Conservation (phyloP, 129 eudicot genomes). For the Saussurea involucrata region DNA sequence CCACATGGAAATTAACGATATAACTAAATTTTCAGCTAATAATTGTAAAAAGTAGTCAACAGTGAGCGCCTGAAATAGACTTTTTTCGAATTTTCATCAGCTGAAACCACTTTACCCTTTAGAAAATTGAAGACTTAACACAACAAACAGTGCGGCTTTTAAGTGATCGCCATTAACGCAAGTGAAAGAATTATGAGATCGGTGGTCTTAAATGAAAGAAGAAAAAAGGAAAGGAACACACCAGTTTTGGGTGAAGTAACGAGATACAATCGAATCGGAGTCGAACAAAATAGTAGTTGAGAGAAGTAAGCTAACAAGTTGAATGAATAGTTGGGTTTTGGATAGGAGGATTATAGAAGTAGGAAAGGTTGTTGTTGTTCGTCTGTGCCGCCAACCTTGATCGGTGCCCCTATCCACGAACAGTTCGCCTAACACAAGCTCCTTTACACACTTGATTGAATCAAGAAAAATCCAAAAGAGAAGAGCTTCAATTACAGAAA, state of each 20-base stretch:
- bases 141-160: slow-evolving; percentile 23
- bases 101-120: neutral
- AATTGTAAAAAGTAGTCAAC: neutral
- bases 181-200: neutral
- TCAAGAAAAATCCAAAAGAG: neutral
- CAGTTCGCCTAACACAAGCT: slow-evolving; percentile 3
- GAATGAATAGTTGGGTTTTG: slow-evolving; percentile 3
- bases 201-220: slow-evolving; percentile 9
- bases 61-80: slow-evolving; percentile 14
- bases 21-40: slow-evolving; percentile 9
- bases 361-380: neutral
- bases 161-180: neutral
- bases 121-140: neutral
- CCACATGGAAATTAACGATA: slow-evolving; percentile 28
- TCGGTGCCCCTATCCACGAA: neutral
- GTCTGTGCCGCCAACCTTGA: slow-evolving; percentile 9
- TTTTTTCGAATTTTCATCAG: neutral
- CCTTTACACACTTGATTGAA: neutral
- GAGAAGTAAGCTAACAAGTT: neutral
- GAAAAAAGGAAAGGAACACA: neutral
- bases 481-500: neutral
- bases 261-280: slow-evolving; percentile 1
- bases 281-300: slow-evolving; percentile 7
- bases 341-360: slow-evolving; percentile 8
- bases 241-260: slow-evolving; percentile 19